A percentile compares a stretch with the other conserved stretches of the same genome.
These are phyloP conservation scores for Colletotrichum sp. DNA, from an alignment of 2,329 filamentous ascomycete genomes.

Conservation along the genomic window DNA sequence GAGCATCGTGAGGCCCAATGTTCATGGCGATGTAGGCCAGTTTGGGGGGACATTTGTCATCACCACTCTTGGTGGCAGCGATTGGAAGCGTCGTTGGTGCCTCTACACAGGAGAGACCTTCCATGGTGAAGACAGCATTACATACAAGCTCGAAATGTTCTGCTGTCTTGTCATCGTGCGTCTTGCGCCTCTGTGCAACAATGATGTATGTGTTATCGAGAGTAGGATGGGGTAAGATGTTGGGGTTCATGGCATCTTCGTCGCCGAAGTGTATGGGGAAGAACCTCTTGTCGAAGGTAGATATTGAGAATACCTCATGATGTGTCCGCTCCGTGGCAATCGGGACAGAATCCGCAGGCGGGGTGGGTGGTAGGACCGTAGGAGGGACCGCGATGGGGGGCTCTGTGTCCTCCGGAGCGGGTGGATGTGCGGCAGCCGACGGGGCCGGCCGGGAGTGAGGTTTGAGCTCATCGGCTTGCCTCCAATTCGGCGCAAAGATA, in stretches of 20 bases:
- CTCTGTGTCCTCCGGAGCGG: constrained; percentile 40
- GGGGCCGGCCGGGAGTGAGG: constrained; percentile 31
- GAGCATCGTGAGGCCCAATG: constrained; percentile 62
- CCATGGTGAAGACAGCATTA: constrained; percentile 49
- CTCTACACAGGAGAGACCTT: constrained; percentile 47
- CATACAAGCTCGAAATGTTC: constrained; percentile 54
- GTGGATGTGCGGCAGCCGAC: constrained; percentile 30
- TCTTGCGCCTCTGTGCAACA: constrained; percentile 49
- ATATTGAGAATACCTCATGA: constrained; percentile 49
- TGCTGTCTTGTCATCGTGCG: constrained; percentile 27
- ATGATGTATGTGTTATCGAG: constrained; percentile 54
- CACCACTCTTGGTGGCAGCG: constrained; percentile 41
- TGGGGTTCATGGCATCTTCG: constrained; percentile 54
- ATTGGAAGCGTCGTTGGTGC: constrained; percentile 49
- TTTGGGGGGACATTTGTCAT: constrained; percentile 48
- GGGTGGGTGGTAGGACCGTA: neutral
- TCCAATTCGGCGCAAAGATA: constrained; percentile 11
- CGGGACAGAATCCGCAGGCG: neutral
- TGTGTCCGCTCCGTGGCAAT: constrained; percentile 25
- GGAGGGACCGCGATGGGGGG: neutral
- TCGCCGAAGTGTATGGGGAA: constrained; percentile 54
- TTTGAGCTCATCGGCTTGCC: constrained; percentile 8
- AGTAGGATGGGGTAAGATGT: constrained; percentile 60
- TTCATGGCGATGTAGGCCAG: constrained; percentile 46
- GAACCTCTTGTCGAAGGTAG: constrained; percentile 50